A percentile compares a stretch with the other conserved stretches of the same genome.
phyloP scores from a whole-genome alignment of 192 early-diverging fungal genomes.

The Mortierella alpina region DNA sequence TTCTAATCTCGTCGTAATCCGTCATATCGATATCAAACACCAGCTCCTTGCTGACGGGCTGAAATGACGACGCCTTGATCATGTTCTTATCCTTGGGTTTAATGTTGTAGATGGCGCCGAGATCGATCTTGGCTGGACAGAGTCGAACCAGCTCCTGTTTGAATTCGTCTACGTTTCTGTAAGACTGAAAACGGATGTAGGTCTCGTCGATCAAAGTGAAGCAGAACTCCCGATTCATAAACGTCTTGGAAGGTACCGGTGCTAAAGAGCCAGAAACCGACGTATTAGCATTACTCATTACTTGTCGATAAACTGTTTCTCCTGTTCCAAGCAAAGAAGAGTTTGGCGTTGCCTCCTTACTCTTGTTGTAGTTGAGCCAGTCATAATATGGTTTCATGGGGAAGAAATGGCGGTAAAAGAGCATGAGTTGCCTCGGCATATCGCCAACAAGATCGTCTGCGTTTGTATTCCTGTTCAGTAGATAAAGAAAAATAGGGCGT shows the following conservation, averaged over 20 bases:
- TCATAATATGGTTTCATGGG: slow-evolving; percentile 83
- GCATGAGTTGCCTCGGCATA: slow-evolving; percentile 53
- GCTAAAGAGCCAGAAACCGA: background rate
- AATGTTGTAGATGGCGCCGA: slow-evolving; percentile 91
- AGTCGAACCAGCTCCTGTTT: slow-evolving; percentile 78
- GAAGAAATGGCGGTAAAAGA: slow-evolving; percentile 90
- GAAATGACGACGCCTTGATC: slow-evolving; percentile 75
- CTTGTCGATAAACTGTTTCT: too few species aligned
- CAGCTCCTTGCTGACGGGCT: slow-evolving; percentile 87
- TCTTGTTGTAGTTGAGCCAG: slow-evolving; percentile 86
- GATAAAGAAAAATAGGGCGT: background rate
- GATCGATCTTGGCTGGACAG: slow-evolving; percentile 94
- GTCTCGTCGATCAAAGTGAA: slow-evolving; percentile 84
- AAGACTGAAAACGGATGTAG: slow-evolving; percentile 93
- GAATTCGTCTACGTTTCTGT: slow-evolving; percentile 75
- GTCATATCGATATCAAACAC: slow-evolving; percentile 99
- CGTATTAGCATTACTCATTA: too few species aligned
- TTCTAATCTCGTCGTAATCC: slow-evolving; percentile 97
- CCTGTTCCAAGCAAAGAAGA: background rate
- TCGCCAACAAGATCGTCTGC: slow-evolving; percentile 20
- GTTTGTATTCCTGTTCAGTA: slow-evolving; percentile 1
- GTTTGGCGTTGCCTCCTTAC: slow-evolving; percentile 47
- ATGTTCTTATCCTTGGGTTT: slow-evolving; percentile 89
- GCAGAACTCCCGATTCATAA: slow-evolving; percentile 92
- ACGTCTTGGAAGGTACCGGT: slow-evolving; percentile 72